A percentile compares a stretch with the other conserved stretches of the same genome.
Conservation (phyloP, 345 rosid genomes). For the Xanthoceras sorbifolium region DNA sequence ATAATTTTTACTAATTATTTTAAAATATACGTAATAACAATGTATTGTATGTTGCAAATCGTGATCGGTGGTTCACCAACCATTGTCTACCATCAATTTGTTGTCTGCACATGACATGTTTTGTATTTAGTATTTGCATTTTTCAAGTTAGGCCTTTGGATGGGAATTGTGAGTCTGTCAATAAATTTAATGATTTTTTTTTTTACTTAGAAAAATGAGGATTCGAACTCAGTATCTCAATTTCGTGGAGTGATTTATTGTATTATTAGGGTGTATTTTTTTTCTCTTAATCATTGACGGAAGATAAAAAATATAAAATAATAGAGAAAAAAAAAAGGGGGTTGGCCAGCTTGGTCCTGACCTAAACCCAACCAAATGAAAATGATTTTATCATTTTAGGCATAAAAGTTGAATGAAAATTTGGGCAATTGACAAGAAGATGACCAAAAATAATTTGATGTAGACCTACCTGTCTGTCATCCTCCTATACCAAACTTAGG, state of each 20-base stretch:
- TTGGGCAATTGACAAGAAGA: not conserved
- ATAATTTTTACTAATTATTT: too few species aligned
- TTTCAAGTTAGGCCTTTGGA: not conserved
- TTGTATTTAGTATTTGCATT: not conserved
- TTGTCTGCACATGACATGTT: not conserved
- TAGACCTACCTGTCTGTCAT: not conserved
- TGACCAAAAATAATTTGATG: not conserved
- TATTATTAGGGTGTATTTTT: too few species aligned
- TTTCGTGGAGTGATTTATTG: too few species aligned
- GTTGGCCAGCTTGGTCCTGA: not conserved
- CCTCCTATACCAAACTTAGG: not conserved
- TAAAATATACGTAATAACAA: too few species aligned
- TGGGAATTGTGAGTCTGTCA: not conserved
- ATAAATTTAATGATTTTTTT: too few species aligned
- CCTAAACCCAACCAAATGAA: not conserved
- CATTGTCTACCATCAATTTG: not conserved
- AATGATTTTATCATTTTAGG: not conserved
- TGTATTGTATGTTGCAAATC: too few species aligned
- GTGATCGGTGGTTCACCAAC: not conserved
- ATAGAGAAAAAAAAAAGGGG: not conserved
- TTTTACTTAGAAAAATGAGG: too few species aligned
- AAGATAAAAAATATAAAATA: too few species aligned
- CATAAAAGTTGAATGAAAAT: too few species aligned
- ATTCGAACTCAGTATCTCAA: too few species aligned
- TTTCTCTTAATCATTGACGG: too few species aligned